Evolutionary conservation across 257 asterid species (phyloP), one percentile per base, ranked within the genome.

Genomic region (Solanum virginianum): DNA sequence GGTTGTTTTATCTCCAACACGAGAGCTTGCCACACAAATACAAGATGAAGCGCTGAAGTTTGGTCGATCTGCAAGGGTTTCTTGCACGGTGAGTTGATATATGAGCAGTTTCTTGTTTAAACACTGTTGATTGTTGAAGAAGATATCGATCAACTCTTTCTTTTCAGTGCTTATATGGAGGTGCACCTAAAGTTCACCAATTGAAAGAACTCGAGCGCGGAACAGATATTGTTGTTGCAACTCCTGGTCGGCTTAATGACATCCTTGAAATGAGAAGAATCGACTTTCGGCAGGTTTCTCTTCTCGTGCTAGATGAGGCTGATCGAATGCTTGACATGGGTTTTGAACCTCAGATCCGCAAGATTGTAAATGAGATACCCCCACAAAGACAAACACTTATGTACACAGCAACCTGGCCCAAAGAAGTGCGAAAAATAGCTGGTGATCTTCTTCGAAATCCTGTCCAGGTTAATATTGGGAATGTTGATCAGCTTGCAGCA

Each of bases 291-390:
- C 98, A 96, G 91, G 91, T 94, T 86, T 94, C 99, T 79, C 93
- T 96, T 86, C 98, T 96, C 82, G 98, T 96, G 85, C 99, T 96
- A 63, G 99, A 96, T 86, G 99, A 96, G 93, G 99, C 99, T 86
- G 99, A 96, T 89, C 93, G 98, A 89, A 96, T 96, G 99, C 94
- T 96, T 87, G 99, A 96, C 90, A 96, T 96, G 99, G 98, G 99
- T 60, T 96, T 96, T 88, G 99, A 96, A 91, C 98, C 99, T 85
- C 99, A 96, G 91, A 94, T 96, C 62, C 96, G 98, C 79, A 96
- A 93, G 90, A 96, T 96, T 90, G 99, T 96, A 77, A 93, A 95
- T 84, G 98, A 93, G 89, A 93, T 96, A 82, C 99, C 99, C 83
- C 97, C 98, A 45, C 93, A 93, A 80, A 93, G 99, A 93, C 99